Evolutionary conservation across 169 alveolate species (phyloP).

Genomic region (Miamiensis avidus): DNA sequence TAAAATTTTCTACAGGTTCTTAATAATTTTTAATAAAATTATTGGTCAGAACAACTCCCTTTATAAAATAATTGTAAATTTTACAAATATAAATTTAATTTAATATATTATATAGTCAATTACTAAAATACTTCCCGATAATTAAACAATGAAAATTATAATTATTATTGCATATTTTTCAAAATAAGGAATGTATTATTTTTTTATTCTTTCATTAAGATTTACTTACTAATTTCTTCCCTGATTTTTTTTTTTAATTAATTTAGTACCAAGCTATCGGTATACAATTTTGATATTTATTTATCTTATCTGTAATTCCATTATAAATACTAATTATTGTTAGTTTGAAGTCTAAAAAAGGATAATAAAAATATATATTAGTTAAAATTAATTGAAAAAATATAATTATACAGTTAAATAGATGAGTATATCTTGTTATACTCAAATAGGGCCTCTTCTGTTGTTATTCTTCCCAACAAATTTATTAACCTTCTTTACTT

Average conservation of each 20-base stretch:
- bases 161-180: no score
- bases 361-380: no score
- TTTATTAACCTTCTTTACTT: neutral
- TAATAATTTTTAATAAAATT: no score
- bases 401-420: neutral
- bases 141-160: neutral
- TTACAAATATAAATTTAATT: no score
- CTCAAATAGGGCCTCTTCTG: neutral
- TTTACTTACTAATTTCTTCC: neutral
- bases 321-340: no score
- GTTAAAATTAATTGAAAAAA: no score
- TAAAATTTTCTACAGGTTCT: neutral
- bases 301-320: neutral
- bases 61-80: no score
- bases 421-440: neutral
- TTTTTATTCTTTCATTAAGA: neutral
- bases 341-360: neutral
- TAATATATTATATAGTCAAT: no score
- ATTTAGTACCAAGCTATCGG: neutral
- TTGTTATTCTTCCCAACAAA: neutral
- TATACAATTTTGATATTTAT: no score
- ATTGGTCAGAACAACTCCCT: no score
- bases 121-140: neutral
- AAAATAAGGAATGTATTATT: neutral
- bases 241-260: no score